These are phyloP conservation scores for Boletellus sp. DNA, from an alignment of 1,284 basidiomycete species.

Conservation along the genomic window DNA sequence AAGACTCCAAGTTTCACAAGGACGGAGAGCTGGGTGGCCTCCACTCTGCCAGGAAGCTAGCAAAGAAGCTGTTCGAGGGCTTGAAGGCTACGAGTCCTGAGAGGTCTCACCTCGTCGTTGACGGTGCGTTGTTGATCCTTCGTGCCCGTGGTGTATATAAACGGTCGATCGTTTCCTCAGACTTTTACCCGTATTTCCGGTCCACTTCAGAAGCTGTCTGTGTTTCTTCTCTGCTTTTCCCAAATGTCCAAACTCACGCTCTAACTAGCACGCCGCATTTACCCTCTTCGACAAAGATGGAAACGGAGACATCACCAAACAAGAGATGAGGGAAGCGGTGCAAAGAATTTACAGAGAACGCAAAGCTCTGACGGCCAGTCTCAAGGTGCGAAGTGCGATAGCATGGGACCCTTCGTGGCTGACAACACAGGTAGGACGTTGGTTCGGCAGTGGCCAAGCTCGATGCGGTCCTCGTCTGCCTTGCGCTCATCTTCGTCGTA, in stretches of 20 bases:
- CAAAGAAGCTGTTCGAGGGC: constrained; percentile 69
- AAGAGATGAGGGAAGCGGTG: constrained; percentile 83
- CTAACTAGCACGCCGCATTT: constrained; percentile 64
- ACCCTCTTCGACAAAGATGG: constrained; percentile 78
- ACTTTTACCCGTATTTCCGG: constrained; percentile 77
- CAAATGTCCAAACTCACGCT: constrained; percentile 4
- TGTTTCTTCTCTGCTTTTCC: constrained; percentile 7
- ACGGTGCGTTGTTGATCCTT: constrained; percentile 42
- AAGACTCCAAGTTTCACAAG: constrained; percentile 60
- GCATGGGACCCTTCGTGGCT: not conserved
- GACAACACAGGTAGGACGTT: constrained; percentile 47
- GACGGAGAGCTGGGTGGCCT: constrained; percentile 54
- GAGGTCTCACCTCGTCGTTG: constrained; percentile 59
- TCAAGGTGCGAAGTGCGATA: constrained; percentile 48
- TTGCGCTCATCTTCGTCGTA: constrained; percentile 59
- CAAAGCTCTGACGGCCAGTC: constrained; percentile 65
- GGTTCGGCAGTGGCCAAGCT: constrained; percentile 72
- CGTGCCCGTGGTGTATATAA: not conserved
- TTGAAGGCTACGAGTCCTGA: constrained; percentile 60
- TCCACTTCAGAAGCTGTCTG: constrained; percentile 67
- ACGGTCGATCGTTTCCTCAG: constrained; percentile 31
- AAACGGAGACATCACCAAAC: constrained; percentile 78
- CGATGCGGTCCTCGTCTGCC: constrained; percentile 65
- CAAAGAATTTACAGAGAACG: constrained; percentile 80
- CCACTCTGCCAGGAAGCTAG: constrained; percentile 69